Conservation (phyloP, 129 eudicot genomes). For the Flaveria robusta region DNA sequence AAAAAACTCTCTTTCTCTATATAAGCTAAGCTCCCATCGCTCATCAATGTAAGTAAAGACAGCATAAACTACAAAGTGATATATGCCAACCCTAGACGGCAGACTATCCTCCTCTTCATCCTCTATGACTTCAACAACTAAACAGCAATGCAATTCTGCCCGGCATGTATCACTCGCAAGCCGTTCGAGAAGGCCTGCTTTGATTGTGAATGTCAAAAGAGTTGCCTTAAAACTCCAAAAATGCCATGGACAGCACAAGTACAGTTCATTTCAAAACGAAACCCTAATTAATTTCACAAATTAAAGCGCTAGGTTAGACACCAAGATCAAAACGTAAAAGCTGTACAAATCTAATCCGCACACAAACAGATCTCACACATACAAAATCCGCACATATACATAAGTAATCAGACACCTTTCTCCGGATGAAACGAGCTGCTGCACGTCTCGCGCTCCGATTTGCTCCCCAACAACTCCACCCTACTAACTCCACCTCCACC, state of each 20-base stretch:
- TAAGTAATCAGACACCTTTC: conserved; percentile 48
- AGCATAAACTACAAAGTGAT: too few relatives aligned
- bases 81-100: too few relatives aligned
- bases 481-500: conserved; percentile 51
- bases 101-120: too few relatives aligned
- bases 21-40: too few relatives aligned
- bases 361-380: neutral
- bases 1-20: too few relatives aligned
- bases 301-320: conserved; percentile 24
- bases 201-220: too few relatives aligned
- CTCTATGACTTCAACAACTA: too few relatives aligned
- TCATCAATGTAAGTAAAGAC: too few relatives aligned
- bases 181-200: too few relatives aligned
- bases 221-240: too few relatives aligned
- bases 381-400: conserved; percentile 12
- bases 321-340: neutral
- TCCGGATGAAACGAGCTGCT: conserved; percentile 38
- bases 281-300: conserved; percentile 1
- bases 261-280: conserved; percentile 10
- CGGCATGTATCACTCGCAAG: too few relatives aligned
- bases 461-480: conserved; percentile 36
- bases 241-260: neutral
- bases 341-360: neutral
- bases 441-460: conserved; percentile 38
- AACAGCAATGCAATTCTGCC: too few relatives aligned